Evolutionary conservation across 73 alveolate genomes (phyloP).

Genomic region (Paramecium bursaria): DNA sequence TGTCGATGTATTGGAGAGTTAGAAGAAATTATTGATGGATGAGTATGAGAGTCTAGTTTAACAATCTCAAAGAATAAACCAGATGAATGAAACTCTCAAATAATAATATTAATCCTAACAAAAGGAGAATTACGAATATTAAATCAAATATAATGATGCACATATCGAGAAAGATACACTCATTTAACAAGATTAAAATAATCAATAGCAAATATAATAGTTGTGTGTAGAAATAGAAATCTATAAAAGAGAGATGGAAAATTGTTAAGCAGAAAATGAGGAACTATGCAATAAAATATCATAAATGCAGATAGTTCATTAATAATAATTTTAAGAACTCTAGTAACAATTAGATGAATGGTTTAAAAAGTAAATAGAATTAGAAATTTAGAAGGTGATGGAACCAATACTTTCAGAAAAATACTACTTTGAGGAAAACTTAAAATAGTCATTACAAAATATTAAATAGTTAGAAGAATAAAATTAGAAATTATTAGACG

Average conservation of each 20-base stretch:
- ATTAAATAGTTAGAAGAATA: constrained; percentile 3
- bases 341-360: constrained; percentile 2
- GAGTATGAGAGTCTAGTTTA: background rate
- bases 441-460: background rate
- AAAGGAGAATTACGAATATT: background rate
- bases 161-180: no score
- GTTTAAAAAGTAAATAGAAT: constrained; percentile 7
- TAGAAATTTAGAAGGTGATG: background rate
- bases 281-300: background rate
- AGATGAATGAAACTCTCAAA: background rate
- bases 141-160: background rate
- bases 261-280: background rate
- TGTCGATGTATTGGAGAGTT: background rate
- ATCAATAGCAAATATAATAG: constrained; percentile 9
- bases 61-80: background rate
- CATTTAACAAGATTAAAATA: constrained; percentile 2
- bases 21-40: background rate
- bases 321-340: background rate
- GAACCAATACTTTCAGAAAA: background rate
- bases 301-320: background rate
- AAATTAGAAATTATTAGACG: background rate
- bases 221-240: background rate
- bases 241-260: background rate
- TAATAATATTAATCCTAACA: constrained; percentile 4
- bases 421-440: background rate